Base-by-base conservation (phyloP, 2,329 filamentous ascomycete species). In the Helminthosporium solani region DNA sequence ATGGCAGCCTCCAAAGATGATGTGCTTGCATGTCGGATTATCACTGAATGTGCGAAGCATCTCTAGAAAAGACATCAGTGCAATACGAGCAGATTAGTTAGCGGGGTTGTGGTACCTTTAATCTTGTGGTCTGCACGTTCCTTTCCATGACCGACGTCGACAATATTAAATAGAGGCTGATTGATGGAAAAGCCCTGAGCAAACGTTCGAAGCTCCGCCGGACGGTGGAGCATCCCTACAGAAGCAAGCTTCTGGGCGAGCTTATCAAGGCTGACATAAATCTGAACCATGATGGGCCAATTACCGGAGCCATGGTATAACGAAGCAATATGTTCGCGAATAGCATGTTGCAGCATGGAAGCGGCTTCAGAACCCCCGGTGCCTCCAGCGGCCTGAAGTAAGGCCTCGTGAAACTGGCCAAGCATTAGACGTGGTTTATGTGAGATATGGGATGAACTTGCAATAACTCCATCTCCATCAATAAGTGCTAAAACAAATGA, bases 381-480 rank as follows among this genome's bases (percentile, higher is more conserved):
- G 20, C 50, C 54, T 42, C 54, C 63, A 36, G 70, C 73, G 47
- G 66, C 63, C 20, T 64, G 58, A 28, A 75, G 70, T 14, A 76
- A 58, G 20, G 66, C 61, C 50, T 77, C 73, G 42, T 75, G 66
- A 53, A 78, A 77, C 70, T 74, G 42, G 30, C 5, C 5, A 23
- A 11, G 30, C 15, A 27, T 51, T 43, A 49, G 28, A 31, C 16
- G 38, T 19, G 18, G 33, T n/a, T 16, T 34, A 9, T 8, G 23
- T 23, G 11, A 11, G 14, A 20, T 11, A 27, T 25, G 31, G 11
- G 9, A 16, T 36, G 33, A 20, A 64, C 69, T 60, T 58, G 74
- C 72, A 42, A 74, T 66, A 52, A 73, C 73, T 19, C 74, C 75
- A 60, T 78, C 75, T n/a, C 75, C 75, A 59, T 78, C 75, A 37